Evolutionary conservation across 805 yeast species (phyloP).

Genomic region (Ogataea wickerhamii): DNA sequence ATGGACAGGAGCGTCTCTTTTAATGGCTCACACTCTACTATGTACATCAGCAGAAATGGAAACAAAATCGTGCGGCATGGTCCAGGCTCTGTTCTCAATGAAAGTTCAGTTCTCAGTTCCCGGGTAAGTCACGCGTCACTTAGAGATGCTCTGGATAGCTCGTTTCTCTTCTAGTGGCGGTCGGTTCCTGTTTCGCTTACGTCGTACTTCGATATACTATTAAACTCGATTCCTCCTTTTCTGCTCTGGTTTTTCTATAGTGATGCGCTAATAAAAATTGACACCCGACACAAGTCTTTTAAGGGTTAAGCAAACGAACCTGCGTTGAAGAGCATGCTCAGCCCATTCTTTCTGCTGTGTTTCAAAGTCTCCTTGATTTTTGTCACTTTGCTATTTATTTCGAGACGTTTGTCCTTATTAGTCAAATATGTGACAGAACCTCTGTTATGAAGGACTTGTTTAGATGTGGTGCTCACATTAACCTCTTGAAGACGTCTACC

Average conservation of each 20-base stretch:
- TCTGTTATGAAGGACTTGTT: slow-evolving; percentile 20
- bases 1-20: slow-evolving; percentile 10
- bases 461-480: slow-evolving; percentile 28
- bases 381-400: slow-evolving; percentile 15
- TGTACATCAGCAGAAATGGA: slow-evolving; percentile 41
- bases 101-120: slow-evolving; percentile 34
- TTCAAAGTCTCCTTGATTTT: slow-evolving; percentile 20
- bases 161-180: slow-evolving; percentile 12
- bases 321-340: slow-evolving; percentile 13
- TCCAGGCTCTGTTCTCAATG: slow-evolving; percentile 34
- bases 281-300: neutral
- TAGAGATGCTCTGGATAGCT: slow-evolving; percentile 40
- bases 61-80: slow-evolving; percentile 43
- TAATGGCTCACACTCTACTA: slow-evolving; percentile 39
- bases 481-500: slow-evolving; percentile 29
- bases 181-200: no score
- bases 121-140: slow-evolving; percentile 46
- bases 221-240: no score
- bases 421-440: slow-evolving; percentile 30
- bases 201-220: no score
- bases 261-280: neutral
- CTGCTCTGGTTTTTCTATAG: no score
- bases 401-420: slow-evolving; percentile 7
- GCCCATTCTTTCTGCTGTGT: slow-evolving; percentile 9
- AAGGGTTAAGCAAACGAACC: slow-evolving; percentile 18